Evolutionary conservation across 345 rosid genomes (phyloP).

Genomic region (Schrenkiella parvula): DNA sequence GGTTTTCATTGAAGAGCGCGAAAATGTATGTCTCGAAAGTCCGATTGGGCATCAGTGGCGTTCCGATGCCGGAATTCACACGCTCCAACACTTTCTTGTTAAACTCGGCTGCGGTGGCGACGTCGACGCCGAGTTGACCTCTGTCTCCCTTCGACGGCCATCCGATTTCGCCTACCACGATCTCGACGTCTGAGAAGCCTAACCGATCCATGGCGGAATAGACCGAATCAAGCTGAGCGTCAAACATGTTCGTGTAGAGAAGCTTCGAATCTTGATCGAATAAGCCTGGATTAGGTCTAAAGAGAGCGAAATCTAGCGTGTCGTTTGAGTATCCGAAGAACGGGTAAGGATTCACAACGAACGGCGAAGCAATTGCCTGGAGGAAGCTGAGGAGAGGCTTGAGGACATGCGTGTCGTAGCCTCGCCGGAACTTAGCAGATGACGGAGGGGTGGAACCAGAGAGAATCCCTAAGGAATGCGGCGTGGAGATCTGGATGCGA

Average conservation of each 20-base stretch:
- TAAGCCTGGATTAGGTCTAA: constrained; percentile 60
- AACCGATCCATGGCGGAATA: constrained; percentile 65
- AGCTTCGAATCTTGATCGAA: constrained; percentile 47
- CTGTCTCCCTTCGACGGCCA: constrained; percentile 81
- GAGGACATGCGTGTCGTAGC: constrained; percentile 56
- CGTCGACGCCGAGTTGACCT: constrained; percentile 54
- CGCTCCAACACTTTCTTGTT: constrained; percentile 58
- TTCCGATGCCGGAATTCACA: constrained; percentile 58
- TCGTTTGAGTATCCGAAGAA: constrained; percentile 63
- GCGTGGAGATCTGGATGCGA: constrained; percentile 70
- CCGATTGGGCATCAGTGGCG: constrained; percentile 82
- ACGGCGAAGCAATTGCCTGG: constrained; percentile 54
- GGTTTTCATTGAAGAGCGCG: constrained; percentile 80
- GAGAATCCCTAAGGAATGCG: constrained; percentile 76
- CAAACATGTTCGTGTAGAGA: constrained; percentile 71
- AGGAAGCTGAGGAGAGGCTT: constrained; percentile 79
- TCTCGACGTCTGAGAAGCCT: constrained; percentile 66
- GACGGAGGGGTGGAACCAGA: constrained; percentile 71
- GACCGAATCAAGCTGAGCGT: constrained; percentile 88
- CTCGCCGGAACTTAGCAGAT: constrained; percentile 56
- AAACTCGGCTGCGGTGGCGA: constrained; percentile 54
- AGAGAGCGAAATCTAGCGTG: constrained; percentile 74
- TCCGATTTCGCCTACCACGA: constrained; percentile 83
- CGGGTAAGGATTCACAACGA: constrained; percentile 83
- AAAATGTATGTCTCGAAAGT: constrained; percentile 85